Conservation (phyloP, 345 rosid species). For the Gossypium longicalyx region DNA sequence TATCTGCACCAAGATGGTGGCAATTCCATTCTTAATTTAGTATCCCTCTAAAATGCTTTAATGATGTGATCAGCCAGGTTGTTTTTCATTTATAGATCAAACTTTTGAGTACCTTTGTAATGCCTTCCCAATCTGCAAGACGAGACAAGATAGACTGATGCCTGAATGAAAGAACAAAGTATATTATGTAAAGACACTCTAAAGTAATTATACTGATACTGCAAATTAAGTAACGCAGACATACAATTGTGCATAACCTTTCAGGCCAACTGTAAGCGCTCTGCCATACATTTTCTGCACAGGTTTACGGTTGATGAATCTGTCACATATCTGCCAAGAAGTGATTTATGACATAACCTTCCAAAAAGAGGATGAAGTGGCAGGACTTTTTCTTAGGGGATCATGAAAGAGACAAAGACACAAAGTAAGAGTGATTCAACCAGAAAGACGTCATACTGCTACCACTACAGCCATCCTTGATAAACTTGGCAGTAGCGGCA, state of each 20-base stretch:
- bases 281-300: constrained; percentile 68
- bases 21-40: background rate
- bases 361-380: background rate
- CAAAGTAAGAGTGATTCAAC: background rate
- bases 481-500: background rate
- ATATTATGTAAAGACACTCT: constrained; percentile 1
- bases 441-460: background rate
- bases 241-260: constrained; percentile 82
- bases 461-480: background rate
- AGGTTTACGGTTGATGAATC: constrained; percentile 61
- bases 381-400: background rate
- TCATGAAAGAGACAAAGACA: background rate
- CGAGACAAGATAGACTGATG: constrained; percentile 71
- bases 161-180: constrained; percentile 35
- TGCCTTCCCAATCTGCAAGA: constrained; percentile 90
- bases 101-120: constrained; percentile 47
- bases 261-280: constrained; percentile 79
- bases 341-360: constrained; percentile 1
- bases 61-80: background rate
- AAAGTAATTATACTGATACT: background rate
- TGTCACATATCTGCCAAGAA: constrained; percentile 66
- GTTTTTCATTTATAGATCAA: background rate
- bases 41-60: background rate
- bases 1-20: background rate
- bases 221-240: constrained; percentile 23